A percentile compares a stretch with the other conserved stretches of the same genome.
These are phyloP conservation scores for Leishmania lainsoni DNA, from an alignment of 208 protist species.

Conservation along the genomic window DNA sequence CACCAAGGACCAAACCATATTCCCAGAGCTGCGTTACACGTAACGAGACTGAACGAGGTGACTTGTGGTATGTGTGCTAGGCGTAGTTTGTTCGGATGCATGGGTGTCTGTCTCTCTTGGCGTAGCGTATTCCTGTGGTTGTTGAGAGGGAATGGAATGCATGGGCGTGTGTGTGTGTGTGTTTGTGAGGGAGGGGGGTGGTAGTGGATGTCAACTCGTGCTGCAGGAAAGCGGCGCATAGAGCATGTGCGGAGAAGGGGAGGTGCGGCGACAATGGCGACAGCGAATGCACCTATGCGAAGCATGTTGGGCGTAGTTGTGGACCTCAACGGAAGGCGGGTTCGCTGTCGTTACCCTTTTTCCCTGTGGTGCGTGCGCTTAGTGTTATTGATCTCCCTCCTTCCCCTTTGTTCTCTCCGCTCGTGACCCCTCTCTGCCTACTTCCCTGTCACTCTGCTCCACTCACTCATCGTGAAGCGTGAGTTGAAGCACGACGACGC, in stretches of 20 bases:
- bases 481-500: not conserved
- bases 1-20: conserved; percentile 67
- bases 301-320: not conserved
- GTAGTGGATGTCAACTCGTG: not conserved
- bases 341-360: not conserved
- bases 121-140: not conserved
- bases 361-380: not conserved
- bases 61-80: not conserved
- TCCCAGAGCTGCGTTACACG: conserved; percentile 50
- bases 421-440: not conserved
- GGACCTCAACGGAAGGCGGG: not conserved
- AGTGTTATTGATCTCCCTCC: not conserved
- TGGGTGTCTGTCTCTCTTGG: not conserved
- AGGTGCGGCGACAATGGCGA: too few relatives aligned
- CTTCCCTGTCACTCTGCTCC: conserved; percentile 2
- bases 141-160: not conserved
- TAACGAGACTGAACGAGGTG: not conserved
- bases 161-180: not conserved
- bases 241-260: not conserved
- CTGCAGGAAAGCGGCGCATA: not conserved
- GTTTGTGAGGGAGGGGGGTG: not conserved
- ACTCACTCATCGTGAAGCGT: not conserved
- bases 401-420: not conserved
- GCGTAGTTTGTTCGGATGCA: not conserved
- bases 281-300: not conserved